phyloP scores from a whole-genome alignment of 164 flowering plant genomes.

The Berberis vulgaris region DNA sequence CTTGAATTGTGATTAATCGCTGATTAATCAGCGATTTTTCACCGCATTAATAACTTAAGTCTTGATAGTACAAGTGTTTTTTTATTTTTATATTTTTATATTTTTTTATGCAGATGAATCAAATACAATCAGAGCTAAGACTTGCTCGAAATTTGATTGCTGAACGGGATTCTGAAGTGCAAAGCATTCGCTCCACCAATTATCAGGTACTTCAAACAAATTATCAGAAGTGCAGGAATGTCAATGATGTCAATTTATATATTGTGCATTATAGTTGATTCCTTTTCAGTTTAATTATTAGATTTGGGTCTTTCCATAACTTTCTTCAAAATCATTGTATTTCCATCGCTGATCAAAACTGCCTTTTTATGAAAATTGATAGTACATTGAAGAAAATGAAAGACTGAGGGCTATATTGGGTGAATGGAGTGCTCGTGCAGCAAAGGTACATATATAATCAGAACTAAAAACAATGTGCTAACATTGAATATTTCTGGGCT shows the following conservation, averaged over 20 bases:
- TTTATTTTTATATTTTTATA: neutral
- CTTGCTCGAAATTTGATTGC: constrained; percentile 95
- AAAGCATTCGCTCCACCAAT: constrained; percentile 63
- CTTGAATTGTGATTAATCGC: no score
- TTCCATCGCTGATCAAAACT: neutral
- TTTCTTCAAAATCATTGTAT: neutral
- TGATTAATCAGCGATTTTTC: no score
- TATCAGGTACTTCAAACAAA: constrained; percentile 51
- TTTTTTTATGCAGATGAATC: constrained; percentile 60
- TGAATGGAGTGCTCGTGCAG: constrained; percentile 96
- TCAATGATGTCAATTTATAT: neutral
- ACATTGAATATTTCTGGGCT: neutral
- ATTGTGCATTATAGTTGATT: neutral
- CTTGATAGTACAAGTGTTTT: no score
- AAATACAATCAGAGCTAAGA: constrained; percentile 80
- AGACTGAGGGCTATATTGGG: constrained; percentile 87
- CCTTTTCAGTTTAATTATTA: neutral
- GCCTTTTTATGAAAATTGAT: constrained; percentile 7
- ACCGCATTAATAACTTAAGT: no score
- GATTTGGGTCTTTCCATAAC: neutral
- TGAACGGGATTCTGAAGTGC: constrained; percentile 81
- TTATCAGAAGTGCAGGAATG: neutral
- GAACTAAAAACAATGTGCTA: neutral
- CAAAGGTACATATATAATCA: constrained; percentile 54
- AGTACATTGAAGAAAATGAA: constrained; percentile 97